Percentiles rank a stretch among this genome's conserved stretches.
Evolutionary conservation across 2,329 filamentous ascomycete genomes (phyloP).

Genomic region (Emergomyces africanus): DNA sequence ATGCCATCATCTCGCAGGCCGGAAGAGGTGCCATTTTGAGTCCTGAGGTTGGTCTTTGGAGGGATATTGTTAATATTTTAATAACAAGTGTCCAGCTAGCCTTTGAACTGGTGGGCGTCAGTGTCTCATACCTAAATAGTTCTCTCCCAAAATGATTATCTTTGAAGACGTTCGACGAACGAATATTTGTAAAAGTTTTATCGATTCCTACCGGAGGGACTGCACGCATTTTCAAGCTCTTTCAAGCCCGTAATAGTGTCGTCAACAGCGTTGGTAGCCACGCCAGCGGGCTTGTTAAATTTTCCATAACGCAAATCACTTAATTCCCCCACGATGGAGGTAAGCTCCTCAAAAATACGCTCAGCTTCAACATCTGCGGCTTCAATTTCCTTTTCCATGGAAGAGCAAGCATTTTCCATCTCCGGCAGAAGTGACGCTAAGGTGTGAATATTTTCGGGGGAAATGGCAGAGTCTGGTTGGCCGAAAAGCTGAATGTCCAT

Average conservation of each 20-base stretch:
- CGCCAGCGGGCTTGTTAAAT: constrained; percentile 38
- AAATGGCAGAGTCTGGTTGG: constrained; percentile 14
- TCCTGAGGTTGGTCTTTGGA: not conserved
- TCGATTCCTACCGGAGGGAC: constrained; percentile 14
- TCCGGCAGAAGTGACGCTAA: constrained; percentile 53
- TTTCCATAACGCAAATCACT: constrained; percentile 76
- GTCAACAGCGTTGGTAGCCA: constrained; percentile 48
- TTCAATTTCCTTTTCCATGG: constrained; percentile 56
- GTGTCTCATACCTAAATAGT: not conserved
- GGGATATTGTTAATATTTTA: not conserved
- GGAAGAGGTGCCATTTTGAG: not conserved
- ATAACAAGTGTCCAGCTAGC: not conserved
- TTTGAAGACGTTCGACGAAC: not conserved
- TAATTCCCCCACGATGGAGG: constrained; percentile 55
- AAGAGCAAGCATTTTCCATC: constrained; percentile 52
- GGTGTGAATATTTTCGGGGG: constrained; percentile 42
- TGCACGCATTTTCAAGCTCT: constrained; percentile 52
- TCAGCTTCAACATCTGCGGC: constrained; percentile 53
- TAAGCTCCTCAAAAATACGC: constrained; percentile 47
- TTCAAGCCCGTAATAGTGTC: constrained; percentile 57
- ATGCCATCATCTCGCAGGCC: not conserved
- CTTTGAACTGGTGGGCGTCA: not conserved
- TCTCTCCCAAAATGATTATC: not conserved
- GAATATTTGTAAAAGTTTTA: not conserved
- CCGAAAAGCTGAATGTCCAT: constrained; percentile 50